Evolutionary conservation across 2,329 filamentous ascomycete genomes (phyloP), one percentile per base, ranked within the genome.

Genomic region (Myriosclerotinia duriaeana): DNA sequence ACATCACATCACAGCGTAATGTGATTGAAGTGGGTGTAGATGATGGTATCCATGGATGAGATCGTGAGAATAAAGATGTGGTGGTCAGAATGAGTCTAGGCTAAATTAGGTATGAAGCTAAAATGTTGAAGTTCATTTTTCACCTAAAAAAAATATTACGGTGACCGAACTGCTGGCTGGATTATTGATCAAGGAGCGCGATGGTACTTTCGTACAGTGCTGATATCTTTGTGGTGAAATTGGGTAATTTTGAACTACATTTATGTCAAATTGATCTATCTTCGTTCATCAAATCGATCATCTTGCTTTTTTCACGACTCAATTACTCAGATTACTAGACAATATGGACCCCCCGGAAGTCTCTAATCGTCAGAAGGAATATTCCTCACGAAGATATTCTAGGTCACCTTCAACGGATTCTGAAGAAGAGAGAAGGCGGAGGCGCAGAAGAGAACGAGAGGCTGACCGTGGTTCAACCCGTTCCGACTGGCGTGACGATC

Each of bases 391-490:
- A 15, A 67, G 68, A 44, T 69, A 71, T 22, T 74, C 71, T 40
- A 67, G 69, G 38, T 75, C 75, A 15, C 36, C 56, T 22, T 74
- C 74, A 12, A 66, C 65, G 36, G 73, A 75, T 59, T 74, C 73
- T 5, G 74, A 72, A 62, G 74, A 74, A 56, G 74, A 75, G 54
- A 66, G 73, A 54, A 69, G 70, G 42, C 69, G 66, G 40, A 71
- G 72, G 69, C 73, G 71, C 11, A 69, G 68, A 48, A 69, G 68
- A 65, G 70, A 72, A 66, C 67, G 69, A 60, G 70, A 69, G 52
- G 59, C 46, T 53, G 66, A 58, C 20, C 59, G 67, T 30, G 60
- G 61, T 17, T 56, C 60, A 46, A 62, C 56, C 42, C 46, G 54
- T 14, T 53, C 67, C 34, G 56, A 68, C 42, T 30, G 56, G 46